Base-by-base conservation (phyloP, 192 early-diverging fungal genomes). In the Coemansia sp. region DNA sequence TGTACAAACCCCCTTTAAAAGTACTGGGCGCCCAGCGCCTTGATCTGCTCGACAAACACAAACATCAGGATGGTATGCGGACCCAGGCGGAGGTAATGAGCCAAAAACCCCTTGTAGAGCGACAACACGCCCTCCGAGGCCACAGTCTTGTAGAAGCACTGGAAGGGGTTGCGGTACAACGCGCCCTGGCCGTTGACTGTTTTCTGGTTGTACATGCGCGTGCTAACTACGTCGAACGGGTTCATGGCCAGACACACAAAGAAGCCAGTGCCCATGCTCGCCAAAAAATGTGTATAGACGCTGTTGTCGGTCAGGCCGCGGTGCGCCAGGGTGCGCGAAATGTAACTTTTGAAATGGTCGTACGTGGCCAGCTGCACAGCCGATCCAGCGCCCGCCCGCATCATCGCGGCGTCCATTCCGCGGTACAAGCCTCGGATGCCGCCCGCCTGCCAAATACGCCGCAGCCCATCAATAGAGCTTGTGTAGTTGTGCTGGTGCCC, bases 211-310 rank as follows among this genome's bases (percentile, higher is more conserved):
- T 94, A 97, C 92, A 97, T 96, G 51, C 96, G 85, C 5, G 94
- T 95, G 45, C 85, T 91, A 50, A 95, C 88, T 8, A 97, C 93
- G 77, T 98, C 96, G 62, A 96, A 95, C n/a, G 96, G 94, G 59
- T 98, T 97, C 94, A 98, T 98, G 48, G 86, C 90, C 20, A 85
- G 75, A 67, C 92, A 93, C 14, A 96, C 90, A 65, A 93, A 88
- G 59, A 96, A 85, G 54, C 92, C 90, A 0, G 90, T 90, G 48
- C 90, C 75, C 82, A 94, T 78, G 71, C 87, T 88, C 3, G 91
- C 87, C 38, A 87, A 62, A 39, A 89, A 86, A 63, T 98, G 94
- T 51, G 92, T 85, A 10, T 82, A 43, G 20, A 88, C 79, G 69
- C 74, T 82, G 57, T 86, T 82, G 49, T 83, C 85, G 43, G 85